Base-by-base conservation (phyloP, 164 flowering plant species). In the Magnolia sinica region DNA sequence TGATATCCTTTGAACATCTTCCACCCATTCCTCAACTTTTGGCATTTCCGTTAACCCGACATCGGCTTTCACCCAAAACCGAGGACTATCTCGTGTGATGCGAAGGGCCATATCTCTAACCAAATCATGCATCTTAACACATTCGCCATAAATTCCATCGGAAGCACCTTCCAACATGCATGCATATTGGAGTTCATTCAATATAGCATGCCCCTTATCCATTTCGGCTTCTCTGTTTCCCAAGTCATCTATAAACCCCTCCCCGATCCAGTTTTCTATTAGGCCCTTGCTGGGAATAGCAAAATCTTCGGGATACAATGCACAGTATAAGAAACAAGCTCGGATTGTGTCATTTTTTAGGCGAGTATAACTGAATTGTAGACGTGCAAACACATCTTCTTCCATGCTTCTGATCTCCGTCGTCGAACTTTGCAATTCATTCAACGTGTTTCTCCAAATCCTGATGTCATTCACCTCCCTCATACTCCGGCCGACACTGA, bases 261-360 rank as follows among this genome's bases (percentile, higher is more conserved):
- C 71, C 50, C 71, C 27, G 2, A 66, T 66, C 71, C 71, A 37
- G 50, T 20, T 1, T 20, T 37, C 22, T 29, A 37, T 18, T n/a
- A 29, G 8, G 1, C 16, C 19, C 4, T 69, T 37, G 8, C n/a
- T 37, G 16, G 19, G 24, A 37, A 69, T 69, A 1, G 1, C 49
- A 37, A 27, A 22, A 20, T 50, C 73, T 23, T 50, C 73, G 8
- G 73, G 59, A 27, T 19, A 71, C 73, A 71, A 50, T 2, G 73
- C 49, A 19, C 73, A 71, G 10, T 71, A 50, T 29, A 71, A 71
- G 73, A 71, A 50, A 50, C 73, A 49, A 11, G 59, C 55, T 49
- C 16, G 7, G 10, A 14, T 23, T 0, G 51, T 50, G 19, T 71
- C 74, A 52, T 23, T 52, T 9, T 6, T 4, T 51, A 71, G 50